Evolutionary conservation across 2,329 filamentous ascomycete species (phyloP).

Genomic region (Rutstroemia sp.): DNA sequence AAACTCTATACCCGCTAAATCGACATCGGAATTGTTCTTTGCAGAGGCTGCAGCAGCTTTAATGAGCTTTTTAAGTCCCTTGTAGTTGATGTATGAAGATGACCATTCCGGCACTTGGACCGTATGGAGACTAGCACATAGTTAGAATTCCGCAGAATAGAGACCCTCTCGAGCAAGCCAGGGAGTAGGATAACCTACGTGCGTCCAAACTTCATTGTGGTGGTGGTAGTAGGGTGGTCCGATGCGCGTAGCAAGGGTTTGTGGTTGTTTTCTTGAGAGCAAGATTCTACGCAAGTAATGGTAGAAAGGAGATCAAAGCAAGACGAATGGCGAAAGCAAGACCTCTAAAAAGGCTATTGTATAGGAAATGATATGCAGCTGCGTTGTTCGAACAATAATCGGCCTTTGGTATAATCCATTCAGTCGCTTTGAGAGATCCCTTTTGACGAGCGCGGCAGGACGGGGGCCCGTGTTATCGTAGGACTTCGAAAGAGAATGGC

Average conservation of each 20-base stretch:
- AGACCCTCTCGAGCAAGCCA: not conserved
- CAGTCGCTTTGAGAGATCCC: slow-evolving; percentile 12
- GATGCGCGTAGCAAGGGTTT: not conserved
- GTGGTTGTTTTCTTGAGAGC: not conserved
- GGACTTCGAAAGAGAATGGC: not conserved
- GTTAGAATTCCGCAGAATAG: not conserved
- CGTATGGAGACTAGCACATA: slow-evolving; percentile 51
- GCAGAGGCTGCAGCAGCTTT: slow-evolving; percentile 62
- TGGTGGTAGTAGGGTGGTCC: not conserved
- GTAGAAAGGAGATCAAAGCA: not conserved
- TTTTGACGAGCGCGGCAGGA: not conserved
- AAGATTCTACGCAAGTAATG: not conserved
- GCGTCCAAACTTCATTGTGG: slow-evolving; percentile 55
- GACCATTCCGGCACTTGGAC: slow-evolving; percentile 88
- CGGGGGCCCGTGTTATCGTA: not conserved
- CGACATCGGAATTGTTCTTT: slow-evolving; percentile 65
- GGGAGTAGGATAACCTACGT: slow-evolving; percentile 38
- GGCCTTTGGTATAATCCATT: slow-evolving; percentile 23
- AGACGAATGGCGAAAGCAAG: not conserved
- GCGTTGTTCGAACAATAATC: slow-evolving; percentile 22
- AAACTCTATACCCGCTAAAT: slow-evolving; percentile 74
- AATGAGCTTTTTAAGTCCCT: slow-evolving; percentile 89
- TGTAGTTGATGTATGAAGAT: slow-evolving; percentile 80
- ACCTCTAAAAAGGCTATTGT: slow-evolving; percentile 10
- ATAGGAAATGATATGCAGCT: slow-evolving; percentile 22